phyloP scores from a whole-genome alignment of 2,329 filamentous ascomycete genomes.

The Penicillium sp. region DNA sequence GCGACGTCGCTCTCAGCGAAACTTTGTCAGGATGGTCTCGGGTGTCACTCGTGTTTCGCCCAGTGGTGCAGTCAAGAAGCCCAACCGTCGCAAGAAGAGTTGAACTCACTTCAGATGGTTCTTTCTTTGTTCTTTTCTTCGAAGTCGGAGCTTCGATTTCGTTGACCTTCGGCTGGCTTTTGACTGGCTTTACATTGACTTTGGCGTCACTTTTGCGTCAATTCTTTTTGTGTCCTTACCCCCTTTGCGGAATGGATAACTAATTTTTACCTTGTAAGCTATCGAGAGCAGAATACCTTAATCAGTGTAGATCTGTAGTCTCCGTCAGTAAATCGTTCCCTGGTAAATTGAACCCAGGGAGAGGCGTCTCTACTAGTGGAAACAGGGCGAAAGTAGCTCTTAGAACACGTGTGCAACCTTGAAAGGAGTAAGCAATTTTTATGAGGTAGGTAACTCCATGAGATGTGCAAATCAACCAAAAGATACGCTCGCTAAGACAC shows the following conservation, averaged over 20 bases:
- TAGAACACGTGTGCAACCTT: not conserved
- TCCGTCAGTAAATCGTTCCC: not conserved
- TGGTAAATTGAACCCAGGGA: not conserved
- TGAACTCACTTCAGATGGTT: not conserved
- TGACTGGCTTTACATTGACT: not conserved
- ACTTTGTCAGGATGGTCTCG: conserved; percentile 1
- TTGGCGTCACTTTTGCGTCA: not conserved
- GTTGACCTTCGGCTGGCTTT: not conserved
- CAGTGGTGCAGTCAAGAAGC: conserved; percentile 7
- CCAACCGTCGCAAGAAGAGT: not conserved
- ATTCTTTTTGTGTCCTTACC: not conserved
- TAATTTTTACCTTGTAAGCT: not conserved
- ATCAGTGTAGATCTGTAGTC: not conserved
- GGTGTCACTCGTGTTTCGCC: not conserved
- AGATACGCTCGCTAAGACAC: conserved; percentile 16
- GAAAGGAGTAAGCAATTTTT: not conserved
- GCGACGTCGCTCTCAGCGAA: conserved; percentile 5
- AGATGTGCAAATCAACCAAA: conserved; percentile 7
- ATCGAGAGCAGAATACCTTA: too few relatives aligned
- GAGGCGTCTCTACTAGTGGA: not conserved
- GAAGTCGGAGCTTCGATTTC: not conserved
- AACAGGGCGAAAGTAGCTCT: not conserved
- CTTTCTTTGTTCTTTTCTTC: too few relatives aligned
- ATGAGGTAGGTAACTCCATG: conserved; percentile 12
- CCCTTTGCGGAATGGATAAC: not conserved